Percentiles rank a stretch among this genome's conserved stretches.
Evolutionary conservation across 108 stramenopile genomes (phyloP).

Genomic region (Stephanodiscus minutulus): DNA sequence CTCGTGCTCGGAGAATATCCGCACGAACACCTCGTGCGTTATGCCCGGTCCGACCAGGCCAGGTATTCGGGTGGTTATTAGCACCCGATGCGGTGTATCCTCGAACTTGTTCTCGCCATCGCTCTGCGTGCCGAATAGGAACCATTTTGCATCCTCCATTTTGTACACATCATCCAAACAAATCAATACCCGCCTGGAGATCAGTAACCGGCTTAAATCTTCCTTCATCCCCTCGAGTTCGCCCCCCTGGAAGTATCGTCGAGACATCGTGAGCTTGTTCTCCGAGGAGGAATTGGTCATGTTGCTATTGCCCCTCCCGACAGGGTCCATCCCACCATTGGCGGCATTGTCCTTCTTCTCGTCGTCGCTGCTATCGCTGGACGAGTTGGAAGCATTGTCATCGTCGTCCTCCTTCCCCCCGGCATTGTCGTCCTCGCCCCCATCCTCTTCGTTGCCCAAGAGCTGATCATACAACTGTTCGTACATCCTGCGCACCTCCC

Average conservation of each 20-base stretch:
- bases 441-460: conserved; percentile 59
- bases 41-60: conserved; percentile 70
- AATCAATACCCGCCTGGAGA: conserved; percentile 67
- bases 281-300: conserved; percentile 15
- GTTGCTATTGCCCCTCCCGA: conserved; percentile 6
- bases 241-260: conserved; percentile 77
- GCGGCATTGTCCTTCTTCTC: conserved; percentile 6
- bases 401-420: conserved; percentile 37
- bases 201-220: conserved; percentile 66
- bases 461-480: conserved; percentile 85
- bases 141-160: conserved; percentile 91
- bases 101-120: conserved; percentile 47
- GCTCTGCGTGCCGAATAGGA: conserved; percentile 67
- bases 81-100: conserved; percentile 61
- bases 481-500: conserved; percentile 81
- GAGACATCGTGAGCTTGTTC: conserved; percentile 58
- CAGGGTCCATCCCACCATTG: neutral
- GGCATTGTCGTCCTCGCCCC: conserved; percentile 44
- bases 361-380: conserved; percentile 16
- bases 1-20: conserved; percentile 86
- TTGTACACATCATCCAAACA: conserved; percentile 87
- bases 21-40: conserved; percentile 86
- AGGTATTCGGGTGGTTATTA: conserved; percentile 81
- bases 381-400: conserved; percentile 38
- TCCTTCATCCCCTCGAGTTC: conserved; percentile 88